Conservation (phyloP, 305 asterid genomes). For the Fraxinus sp. region DNA sequence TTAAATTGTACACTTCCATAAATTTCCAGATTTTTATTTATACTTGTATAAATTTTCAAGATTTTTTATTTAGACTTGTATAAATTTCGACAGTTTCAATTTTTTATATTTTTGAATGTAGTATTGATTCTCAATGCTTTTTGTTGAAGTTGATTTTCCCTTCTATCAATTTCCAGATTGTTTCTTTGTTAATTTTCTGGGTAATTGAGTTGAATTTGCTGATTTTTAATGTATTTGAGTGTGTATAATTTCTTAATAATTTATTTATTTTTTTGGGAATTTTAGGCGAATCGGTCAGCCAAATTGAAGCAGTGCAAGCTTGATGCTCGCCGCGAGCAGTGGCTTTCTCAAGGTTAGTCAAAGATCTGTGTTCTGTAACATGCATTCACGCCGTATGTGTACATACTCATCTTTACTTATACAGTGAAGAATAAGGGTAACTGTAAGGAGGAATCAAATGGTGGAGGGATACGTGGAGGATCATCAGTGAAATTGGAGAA, state of each 20-base stretch:
- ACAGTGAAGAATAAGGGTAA: conserved; percentile 61
- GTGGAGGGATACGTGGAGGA: conserved; percentile 31
- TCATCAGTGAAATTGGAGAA: conserved; percentile 24
- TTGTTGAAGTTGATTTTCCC: background rate
- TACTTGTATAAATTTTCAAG: background rate
- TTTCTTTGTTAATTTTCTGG: background rate
- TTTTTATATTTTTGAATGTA: background rate
- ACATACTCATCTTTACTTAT: conserved; percentile 13
- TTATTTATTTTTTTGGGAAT: background rate
- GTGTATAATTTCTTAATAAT: background rate
- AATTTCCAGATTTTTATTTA: background rate
- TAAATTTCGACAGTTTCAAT: background rate
- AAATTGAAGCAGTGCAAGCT: conserved; percentile 88
- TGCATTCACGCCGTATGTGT: background rate
- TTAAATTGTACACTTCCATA: background rate
- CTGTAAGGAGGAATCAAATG: conserved; percentile 46
- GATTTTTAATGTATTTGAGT: background rate
- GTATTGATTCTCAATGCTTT: background rate
- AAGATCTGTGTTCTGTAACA: conserved; percentile 14
- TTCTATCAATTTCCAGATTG: background rate
- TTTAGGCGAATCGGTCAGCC: conserved; percentile 72
- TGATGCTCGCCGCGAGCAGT: conserved; percentile 87
- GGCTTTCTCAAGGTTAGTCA: conserved; percentile 82
- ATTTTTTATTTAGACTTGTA: background rate
- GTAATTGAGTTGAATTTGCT: background rate